Evolutionary conservation across 2,329 filamentous ascomycete genomes (phyloP).

Genomic region (Aspergillus versicolor): DNA sequence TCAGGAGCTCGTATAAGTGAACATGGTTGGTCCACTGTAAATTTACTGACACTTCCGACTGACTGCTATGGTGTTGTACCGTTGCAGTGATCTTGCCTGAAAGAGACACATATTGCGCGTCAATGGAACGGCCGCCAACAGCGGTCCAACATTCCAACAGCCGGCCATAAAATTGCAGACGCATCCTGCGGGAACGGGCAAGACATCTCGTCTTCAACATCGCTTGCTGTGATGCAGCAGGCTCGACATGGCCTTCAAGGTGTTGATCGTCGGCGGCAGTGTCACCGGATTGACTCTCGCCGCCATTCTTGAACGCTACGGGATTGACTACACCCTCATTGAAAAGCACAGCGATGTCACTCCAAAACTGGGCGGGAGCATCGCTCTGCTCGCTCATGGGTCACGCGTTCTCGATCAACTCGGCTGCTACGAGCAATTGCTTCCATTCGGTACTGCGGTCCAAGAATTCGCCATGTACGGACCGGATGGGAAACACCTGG

Average conservation of each 20-base stretch:
- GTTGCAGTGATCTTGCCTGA: neutral
- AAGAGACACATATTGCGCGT: neutral
- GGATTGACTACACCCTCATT: slow-evolving; percentile 51
- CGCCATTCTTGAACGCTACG: slow-evolving; percentile 45
- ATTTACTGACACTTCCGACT: neutral
- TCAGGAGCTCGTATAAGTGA: no score
- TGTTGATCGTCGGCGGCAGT: slow-evolving; percentile 48
- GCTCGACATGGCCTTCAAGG: neutral
- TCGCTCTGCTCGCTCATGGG: slow-evolving; percentile 48
- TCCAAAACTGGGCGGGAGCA: slow-evolving; percentile 50
- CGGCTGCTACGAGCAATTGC: slow-evolving; percentile 36
- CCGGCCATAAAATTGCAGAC: neutral
- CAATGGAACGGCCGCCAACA: neutral
- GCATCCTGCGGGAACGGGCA: no score
- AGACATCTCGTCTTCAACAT: no score
- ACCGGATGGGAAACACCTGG: slow-evolving; percentile 4
- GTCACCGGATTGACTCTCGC: slow-evolving; percentile 50
- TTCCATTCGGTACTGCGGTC: neutral
- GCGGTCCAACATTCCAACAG: neutral
- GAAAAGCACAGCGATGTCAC: slow-evolving; percentile 38
- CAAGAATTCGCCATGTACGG: slow-evolving; percentile 1
- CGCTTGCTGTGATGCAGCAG: no score
- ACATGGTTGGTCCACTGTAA: no score
- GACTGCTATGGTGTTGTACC: neutral
- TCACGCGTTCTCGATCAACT: slow-evolving; percentile 53